A percentile compares a stretch with the other conserved stretches of the same genome.
Conservation (phyloP, 2,329 filamentous ascomycete genomes). For the Cytospora paraplurivora region DNA sequence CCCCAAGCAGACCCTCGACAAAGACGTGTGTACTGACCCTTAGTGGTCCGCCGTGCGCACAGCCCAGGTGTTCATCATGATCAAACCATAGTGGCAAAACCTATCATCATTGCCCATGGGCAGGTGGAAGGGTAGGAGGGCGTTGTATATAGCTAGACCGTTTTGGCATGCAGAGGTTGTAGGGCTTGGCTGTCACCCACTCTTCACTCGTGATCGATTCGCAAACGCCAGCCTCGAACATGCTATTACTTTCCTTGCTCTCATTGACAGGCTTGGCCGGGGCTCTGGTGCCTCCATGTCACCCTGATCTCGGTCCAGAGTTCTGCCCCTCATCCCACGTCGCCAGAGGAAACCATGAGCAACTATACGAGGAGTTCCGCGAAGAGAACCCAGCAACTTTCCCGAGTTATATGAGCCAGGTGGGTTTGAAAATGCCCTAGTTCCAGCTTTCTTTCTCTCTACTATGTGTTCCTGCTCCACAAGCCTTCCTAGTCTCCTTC, state of each 20-base stretch:
- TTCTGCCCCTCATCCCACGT: constrained; percentile 4
- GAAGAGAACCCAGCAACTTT: not conserved
- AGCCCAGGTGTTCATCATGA: too few species aligned
- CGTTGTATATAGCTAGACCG: too few species aligned
- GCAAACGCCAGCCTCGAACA: not conserved
- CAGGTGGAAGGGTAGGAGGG: too few species aligned
- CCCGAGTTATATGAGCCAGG: constrained; percentile 1
- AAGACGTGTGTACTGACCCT: too few species aligned
- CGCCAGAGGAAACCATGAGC: not conserved
- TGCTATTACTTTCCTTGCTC: not conserved
- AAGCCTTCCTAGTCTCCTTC: not conserved
- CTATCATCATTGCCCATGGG: too few species aligned
- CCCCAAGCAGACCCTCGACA: too few species aligned
- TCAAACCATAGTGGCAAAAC: too few species aligned
- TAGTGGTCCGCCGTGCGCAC: too few species aligned
- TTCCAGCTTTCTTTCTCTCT: not conserved
- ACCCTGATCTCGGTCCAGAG: constrained; percentile 3
- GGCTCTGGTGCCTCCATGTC: constrained; percentile 13
- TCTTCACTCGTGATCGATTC: not conserved
- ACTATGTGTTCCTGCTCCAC: not conserved
- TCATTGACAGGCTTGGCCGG: not conserved
- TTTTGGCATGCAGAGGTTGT: too few species aligned
- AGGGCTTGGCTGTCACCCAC: not conserved
- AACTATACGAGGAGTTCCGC: not conserved
- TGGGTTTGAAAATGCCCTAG: not conserved